Evolutionary conservation across 2,329 filamentous ascomycete species (phyloP), one percentile per base, ranked within the genome.

Genomic region (Raffaelea ambrosiae): DNA sequence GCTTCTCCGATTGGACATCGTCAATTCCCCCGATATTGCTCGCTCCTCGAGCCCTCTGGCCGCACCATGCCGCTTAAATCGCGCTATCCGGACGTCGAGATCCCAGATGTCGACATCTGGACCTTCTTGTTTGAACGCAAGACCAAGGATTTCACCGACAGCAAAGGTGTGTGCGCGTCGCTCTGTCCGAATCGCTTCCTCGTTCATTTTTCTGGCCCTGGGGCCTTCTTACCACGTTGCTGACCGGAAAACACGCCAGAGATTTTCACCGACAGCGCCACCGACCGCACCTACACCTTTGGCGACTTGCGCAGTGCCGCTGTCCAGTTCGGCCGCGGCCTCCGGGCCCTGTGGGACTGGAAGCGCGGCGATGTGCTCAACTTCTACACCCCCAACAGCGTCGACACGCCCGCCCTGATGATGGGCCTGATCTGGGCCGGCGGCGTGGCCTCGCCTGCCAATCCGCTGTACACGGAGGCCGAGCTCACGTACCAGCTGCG

Each of bases 371-470:
- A 96, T 61, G 86, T 93, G 2, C 73, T 96, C 20, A 85, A 77
- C 11, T 72, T 95, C 47, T 95, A 84, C 70, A 83, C 87, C 3
- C 86, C 89, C 23, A 96, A 97, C 63, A 82, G 76, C 63, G 84
- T 96, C 60, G 90, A 96, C 63, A 88, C 84, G 0, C 83, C 88
- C 0, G 71, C 83, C 3, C 66, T 89, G 42, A 87, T 80, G 63
- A 88, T 87, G 72, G 90, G 89, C 23, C 75, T 80, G 10, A 79
- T 85, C 54, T 96, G 88, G 86, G 85, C 88, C 1, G 90, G 89
- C 41, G 89, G 86, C 26, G 71, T 88, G 45, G 68, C 88, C 11
- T 88, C 84, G n/a, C 88, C 90, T 0, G 89, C 88, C 3, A 96
- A 96, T 60, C 89, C 90, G 19, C 81, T 82, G 4, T 95, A 95